A percentile compares a stretch with the other conserved stretches of the same genome.
These are phyloP conservation scores for Xylariaceae sp. DNA, from an alignment of 2,329 filamentous ascomycete species.

Conservation along the genomic window DNA sequence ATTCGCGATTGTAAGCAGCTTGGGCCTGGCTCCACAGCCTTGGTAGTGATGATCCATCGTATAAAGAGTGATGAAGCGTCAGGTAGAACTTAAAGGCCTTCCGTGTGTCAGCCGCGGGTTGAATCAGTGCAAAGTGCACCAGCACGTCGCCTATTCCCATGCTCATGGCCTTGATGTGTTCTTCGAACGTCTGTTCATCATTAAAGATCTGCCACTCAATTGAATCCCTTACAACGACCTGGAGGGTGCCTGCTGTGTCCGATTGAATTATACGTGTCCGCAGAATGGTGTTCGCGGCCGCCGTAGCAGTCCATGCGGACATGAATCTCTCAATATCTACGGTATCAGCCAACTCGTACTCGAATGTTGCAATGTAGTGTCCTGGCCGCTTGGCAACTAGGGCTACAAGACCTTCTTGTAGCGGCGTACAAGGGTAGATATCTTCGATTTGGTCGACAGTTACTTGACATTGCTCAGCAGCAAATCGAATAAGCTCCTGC, in stretches of 20 bases:
- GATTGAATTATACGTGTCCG: constrained; percentile 17
- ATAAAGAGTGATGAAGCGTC: constrained; percentile 11
- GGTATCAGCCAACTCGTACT: background rate
- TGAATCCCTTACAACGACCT: background rate
- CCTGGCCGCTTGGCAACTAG: background rate
- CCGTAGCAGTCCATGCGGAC: background rate
- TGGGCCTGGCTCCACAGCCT: constrained; percentile 6
- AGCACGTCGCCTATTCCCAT: constrained; percentile 1
- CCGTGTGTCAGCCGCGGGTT: too few species aligned
- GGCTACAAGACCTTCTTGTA: constrained; percentile 15
- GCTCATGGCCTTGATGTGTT: background rate
- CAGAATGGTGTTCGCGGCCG: background rate
- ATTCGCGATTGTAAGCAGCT: constrained; percentile 7
- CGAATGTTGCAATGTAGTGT: background rate
- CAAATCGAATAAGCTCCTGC: background rate
- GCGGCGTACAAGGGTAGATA: constrained; percentile 5
- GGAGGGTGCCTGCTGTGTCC: background rate
- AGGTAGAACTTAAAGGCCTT: background rate
- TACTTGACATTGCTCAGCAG: constrained; percentile 3
- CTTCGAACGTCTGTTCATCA: background rate
- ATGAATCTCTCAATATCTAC: background rate
- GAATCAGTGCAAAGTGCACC: background rate
- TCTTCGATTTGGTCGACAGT: background rate
- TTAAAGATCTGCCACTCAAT: background rate
- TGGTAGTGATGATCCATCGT: constrained; percentile 12